Percentiles rank a stretch among this genome's conserved stretches.
Conservation (phyloP, 2,329 filamentous ascomycete species). For the Arthrobotrys conoides region DNA sequence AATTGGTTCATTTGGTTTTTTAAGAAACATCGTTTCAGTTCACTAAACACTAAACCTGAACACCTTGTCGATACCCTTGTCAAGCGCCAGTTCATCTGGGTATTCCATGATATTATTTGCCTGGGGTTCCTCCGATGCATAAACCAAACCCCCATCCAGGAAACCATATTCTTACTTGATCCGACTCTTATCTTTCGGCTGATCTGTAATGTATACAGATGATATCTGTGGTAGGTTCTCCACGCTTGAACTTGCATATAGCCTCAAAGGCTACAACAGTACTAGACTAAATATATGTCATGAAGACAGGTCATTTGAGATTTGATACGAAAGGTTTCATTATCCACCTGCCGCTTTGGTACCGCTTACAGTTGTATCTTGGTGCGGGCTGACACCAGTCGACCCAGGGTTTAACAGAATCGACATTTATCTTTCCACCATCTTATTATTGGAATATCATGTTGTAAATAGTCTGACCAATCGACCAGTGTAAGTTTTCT, state of each 20-base stretch:
- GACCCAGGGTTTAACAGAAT: background rate
- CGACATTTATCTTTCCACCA: background rate
- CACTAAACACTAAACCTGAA: background rate
- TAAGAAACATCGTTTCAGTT: background rate
- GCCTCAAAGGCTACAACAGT: background rate
- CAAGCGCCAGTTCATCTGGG: background rate
- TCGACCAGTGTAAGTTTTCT: too few species aligned
- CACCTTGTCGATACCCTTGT: background rate
- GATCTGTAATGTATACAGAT: background rate
- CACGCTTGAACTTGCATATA: background rate
- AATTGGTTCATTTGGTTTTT: background rate
- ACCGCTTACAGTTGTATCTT: background rate
- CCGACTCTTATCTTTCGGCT: background rate
- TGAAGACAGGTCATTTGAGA: background rate
- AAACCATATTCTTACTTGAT: background rate
- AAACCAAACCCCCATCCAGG: background rate
- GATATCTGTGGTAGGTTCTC: background rate
- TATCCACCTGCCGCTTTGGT: background rate
- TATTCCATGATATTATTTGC: background rate
- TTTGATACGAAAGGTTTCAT: background rate
- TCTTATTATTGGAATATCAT: background rate
- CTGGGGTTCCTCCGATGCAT: background rate
- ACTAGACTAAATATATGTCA: background rate
- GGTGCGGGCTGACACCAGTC: background rate
- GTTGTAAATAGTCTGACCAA: too few species aligned